Evolutionary conservation across 768 basidiomycete species (phyloP).

Genomic region (Suillus ampliporus): DNA sequence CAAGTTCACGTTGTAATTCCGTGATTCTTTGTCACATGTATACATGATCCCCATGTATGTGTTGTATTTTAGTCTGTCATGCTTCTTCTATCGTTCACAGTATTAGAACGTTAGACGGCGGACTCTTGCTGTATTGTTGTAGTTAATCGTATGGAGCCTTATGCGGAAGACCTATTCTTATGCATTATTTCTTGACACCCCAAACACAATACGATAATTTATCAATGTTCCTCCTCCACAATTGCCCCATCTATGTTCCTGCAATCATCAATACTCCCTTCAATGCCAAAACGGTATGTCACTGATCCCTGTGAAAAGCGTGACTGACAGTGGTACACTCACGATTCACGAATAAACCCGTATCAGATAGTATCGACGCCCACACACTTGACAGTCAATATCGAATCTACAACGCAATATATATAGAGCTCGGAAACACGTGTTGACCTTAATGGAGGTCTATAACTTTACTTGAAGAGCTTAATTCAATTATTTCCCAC

Average conservation of each 20-base stretch:
- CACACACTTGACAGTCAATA: no score
- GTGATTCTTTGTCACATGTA: neutral
- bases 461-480: no score
- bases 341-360: no score
- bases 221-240: neutral
- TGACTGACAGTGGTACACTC: no score
- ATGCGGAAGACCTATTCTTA: constrained; percentile 1
- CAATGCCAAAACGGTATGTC: no score
- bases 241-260: no score
- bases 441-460: no score
- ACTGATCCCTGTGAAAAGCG: no score
- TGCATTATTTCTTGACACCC: constrained; percentile 1
- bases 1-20: neutral
- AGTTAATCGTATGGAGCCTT: neutral
- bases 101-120: neutral
- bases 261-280: neutral
- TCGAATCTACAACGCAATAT: no score
- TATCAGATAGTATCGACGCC: no score
- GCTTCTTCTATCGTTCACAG: neutral
- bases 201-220: constrained; percentile 5
- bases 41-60: neutral
- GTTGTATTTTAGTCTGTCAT: constrained; percentile 10
- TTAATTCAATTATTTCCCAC: no score
- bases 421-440: no score
- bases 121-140: neutral